Percentiles rank a stretch among this genome's conserved stretches.
phyloP scores from a whole-genome alignment of 768 basidiomycete genomes.

The Pisolithus marmoratus region DNA sequence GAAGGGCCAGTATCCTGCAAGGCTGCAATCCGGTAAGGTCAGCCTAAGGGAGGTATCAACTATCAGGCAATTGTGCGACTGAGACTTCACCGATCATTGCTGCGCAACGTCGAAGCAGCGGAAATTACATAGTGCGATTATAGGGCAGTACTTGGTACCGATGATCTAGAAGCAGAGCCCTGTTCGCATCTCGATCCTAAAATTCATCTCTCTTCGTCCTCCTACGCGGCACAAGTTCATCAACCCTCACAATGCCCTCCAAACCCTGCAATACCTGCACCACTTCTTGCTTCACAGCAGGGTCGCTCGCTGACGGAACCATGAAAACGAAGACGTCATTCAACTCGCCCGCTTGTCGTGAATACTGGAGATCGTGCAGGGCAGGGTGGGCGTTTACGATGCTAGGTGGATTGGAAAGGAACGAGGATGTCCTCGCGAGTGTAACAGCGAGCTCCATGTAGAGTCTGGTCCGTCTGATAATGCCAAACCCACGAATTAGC shows the following conservation, averaged over 20 bases:
- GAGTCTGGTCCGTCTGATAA: background rate
- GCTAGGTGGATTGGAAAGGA: constrained; percentile 17
- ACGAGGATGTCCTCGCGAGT: constrained; percentile 18
- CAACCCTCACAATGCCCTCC: constrained; percentile 18
- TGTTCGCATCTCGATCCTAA: constrained; percentile 1
- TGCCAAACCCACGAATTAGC: too few relatives aligned
- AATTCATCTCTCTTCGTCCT: constrained; percentile 24
- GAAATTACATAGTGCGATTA: too few relatives aligned
- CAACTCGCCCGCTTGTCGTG: constrained; percentile 16
- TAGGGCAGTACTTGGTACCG: too few relatives aligned
- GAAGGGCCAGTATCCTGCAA: too few relatives aligned
- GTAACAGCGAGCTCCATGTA: constrained; percentile 25
- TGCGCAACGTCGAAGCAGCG: too few relatives aligned
- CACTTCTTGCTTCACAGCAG: constrained; percentile 5
- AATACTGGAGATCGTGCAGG: constrained; percentile 18
- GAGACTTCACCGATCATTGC: too few relatives aligned
- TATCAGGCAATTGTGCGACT: too few relatives aligned
- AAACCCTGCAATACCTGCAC: constrained; percentile 12
- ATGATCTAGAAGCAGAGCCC: too few relatives aligned
- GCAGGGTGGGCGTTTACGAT: constrained; percentile 15
- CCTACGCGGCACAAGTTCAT: constrained; percentile 16
- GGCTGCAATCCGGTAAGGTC: too few relatives aligned
- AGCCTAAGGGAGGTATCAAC: too few relatives aligned
- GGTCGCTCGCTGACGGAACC: constrained; percentile 4
- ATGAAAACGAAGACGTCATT: constrained; percentile 17